Percentiles rank a stretch among this genome's conserved stretches.
Conservation (phyloP, 192 early-diverging fungal species). For the Chytriomyces sp. region DNA sequence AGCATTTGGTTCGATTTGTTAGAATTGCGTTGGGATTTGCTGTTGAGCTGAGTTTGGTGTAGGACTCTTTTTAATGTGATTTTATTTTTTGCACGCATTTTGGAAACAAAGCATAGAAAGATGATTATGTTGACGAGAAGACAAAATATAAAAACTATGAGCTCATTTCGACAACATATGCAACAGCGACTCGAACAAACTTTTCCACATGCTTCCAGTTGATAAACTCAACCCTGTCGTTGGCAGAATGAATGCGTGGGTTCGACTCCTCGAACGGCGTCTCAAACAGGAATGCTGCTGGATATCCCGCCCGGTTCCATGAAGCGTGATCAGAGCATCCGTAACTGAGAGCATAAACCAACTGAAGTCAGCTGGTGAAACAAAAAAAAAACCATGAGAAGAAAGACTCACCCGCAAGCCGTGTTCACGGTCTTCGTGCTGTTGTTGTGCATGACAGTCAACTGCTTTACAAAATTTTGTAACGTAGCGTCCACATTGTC, state of each 20-base stretch:
- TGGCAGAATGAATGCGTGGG: conserved; percentile 74
- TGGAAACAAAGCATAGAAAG: no score
- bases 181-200: conserved; percentile 83
- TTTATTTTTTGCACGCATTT: no score
- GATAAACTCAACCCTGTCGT: conserved; percentile 75
- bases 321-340: conserved; percentile 87
- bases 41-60: conserved; percentile 33
- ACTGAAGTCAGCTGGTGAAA: background rate
- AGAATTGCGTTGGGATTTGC: conserved; percentile 34
- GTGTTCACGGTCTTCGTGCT: background rate
- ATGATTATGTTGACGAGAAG: no score
- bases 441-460: conserved; percentile 5
- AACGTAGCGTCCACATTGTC: conserved; percentile 75
- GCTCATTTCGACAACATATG: conserved; percentile 77
- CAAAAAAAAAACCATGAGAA: conserved; percentile 52
- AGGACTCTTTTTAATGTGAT: background rate
- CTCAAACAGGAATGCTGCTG: conserved; percentile 76
- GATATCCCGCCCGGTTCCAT: conserved; percentile 83
- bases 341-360: background rate
- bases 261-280: conserved; percentile 45
- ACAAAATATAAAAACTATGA: background rate
- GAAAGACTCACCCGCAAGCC: background rate
- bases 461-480: conserved; percentile 42
- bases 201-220: conserved; percentile 86
- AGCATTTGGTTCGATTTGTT: conserved; percentile 81